A percentile compares a stretch with the other conserved stretches of the same genome.
Conservation (phyloP, 768 basidiomycete species). For the Mycena alexandri region DNA sequence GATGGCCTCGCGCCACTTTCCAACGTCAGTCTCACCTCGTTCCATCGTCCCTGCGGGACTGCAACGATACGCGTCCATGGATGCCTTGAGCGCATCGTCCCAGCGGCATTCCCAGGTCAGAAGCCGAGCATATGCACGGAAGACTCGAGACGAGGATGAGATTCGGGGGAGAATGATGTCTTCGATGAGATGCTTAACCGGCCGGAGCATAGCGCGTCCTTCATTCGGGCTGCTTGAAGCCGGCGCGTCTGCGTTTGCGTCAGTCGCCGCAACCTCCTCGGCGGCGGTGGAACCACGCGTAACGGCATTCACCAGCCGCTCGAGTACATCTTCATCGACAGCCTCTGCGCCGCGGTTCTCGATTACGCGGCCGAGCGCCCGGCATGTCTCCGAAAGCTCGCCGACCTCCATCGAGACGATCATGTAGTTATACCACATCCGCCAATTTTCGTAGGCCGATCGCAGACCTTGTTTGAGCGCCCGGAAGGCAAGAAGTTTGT, state of each 20-base stretch:
- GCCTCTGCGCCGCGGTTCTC: slow-evolving; percentile 76
- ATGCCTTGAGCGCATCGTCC: slow-evolving; percentile 84
- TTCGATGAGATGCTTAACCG: slow-evolving; percentile 81
- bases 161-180: slow-evolving; percentile 85
- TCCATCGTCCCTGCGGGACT: slow-evolving; percentile 72
- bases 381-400: slow-evolving; percentile 88
- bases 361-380: slow-evolving; percentile 85
- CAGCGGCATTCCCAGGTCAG: slow-evolving; percentile 79
- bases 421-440: slow-evolving; percentile 99
- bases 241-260: too few relatives aligned
- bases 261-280: slow-evolving; percentile 51
- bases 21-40: slow-evolving; percentile 75
- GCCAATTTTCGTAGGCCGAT: slow-evolving; percentile 90
- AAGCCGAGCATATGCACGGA: slow-evolving; percentile 86
- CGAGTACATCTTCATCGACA: slow-evolving; percentile 90
- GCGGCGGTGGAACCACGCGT: slow-evolving; percentile 62
- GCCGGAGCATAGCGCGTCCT: slow-evolving; percentile 74
- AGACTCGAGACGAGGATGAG: slow-evolving; percentile 78
- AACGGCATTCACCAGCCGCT: slow-evolving; percentile 90
- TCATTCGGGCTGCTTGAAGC: slow-evolving; percentile 65
- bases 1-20: slow-evolving; percentile 81
- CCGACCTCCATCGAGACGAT: slow-evolving; percentile 93
- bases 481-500: slow-evolving; percentile 91
- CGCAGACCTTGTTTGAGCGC: slow-evolving; percentile 93
- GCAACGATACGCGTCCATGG: slow-evolving; percentile 88